phyloP scores from a whole-genome alignment of 495 filamentous ascomycete species.

The Aspergillus leporis region DNA sequence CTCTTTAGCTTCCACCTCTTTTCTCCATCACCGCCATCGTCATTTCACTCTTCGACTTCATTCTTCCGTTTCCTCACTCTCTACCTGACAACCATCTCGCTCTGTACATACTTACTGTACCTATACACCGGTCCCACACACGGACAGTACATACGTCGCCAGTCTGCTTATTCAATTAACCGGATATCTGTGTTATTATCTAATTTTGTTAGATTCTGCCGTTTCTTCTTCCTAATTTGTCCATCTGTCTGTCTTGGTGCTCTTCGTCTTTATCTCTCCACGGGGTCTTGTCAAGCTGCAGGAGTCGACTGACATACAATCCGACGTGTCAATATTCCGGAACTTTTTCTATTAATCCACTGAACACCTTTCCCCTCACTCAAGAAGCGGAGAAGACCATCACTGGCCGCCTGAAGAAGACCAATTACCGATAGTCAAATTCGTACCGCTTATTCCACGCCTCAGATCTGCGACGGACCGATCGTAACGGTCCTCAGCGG shows the following conservation, averaged over 20 bases:
- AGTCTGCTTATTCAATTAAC: background rate
- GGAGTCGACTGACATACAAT: slow-evolving; percentile 1
- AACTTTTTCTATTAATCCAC: background rate
- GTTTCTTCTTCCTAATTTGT: slow-evolving; percentile 3
- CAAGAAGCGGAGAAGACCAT: background rate
- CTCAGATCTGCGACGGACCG: slow-evolving; percentile 31
- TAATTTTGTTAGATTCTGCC: background rate
- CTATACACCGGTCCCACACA: slow-evolving; percentile 3
- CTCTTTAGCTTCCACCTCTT: background rate
- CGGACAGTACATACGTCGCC: slow-evolving; percentile 7
- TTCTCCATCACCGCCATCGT: background rate
- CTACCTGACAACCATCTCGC: background rate
- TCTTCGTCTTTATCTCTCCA: background rate
- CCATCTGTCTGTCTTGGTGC: background rate
- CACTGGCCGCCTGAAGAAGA: background rate
- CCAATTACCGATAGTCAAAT: background rate
- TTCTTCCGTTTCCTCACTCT: background rate
- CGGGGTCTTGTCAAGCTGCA: slow-evolving; percentile 4
- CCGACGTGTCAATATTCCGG: slow-evolving; percentile 7
- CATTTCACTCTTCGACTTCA: background rate
- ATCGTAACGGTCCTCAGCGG: slow-evolving; percentile 31
- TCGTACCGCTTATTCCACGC: slow-evolving; percentile 7
- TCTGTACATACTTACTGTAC: slow-evolving; percentile 5
- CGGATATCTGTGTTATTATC: background rate
- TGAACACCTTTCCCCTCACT: background rate